Base-by-base conservation (phyloP, 1,139 yeast genomes). In the Zygosaccharomyces pseudobailii region DNA sequence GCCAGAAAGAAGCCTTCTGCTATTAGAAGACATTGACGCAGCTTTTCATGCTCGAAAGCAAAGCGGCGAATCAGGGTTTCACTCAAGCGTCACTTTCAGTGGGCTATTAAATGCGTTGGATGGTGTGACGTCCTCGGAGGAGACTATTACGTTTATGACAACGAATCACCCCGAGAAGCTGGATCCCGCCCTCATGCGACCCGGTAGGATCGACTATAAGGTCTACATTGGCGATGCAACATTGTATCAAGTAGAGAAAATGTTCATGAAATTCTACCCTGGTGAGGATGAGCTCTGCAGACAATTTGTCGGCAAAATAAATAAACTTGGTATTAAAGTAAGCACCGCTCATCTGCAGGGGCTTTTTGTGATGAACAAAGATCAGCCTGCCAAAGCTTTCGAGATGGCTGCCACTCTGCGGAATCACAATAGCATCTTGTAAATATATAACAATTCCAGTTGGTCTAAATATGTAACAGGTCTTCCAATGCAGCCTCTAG, bases 101-200 rank as follows among this genome's bases (percentile, higher is more conserved):
- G 99, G 98, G 0, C 73, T 92, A 45, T 72, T 92, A 52, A 92
- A 92, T 65, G 96, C 98, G 0, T 73, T 92, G 42, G 99, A 92
- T 65, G 99, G 98, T 43, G 98, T 92, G n/a, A 95, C 97, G 1
- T 87, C 96, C 39, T 96, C 97, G 1, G 98, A 92, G 62, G 98
- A 92, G 62, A 85, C 96, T 43, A 76, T 92, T 36, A 92, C 97
- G 0, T 92, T 92, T 67, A 92, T 92, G 98, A 92, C 99, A 13
- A 90, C 98, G 20, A 92, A 92, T 67, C 98, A 92, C 62, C 97
- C 97, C 0, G 97, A 92, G 56, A 80, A 80, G 53, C 73, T 92
- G 37, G 99, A 92, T 61, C 89, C 88, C 3, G 94, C 94, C 0
- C 70, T 72, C n/a, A 50, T 72, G 59, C 76, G 99, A 55, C 99